A percentile compares a stretch with the other conserved stretches of the same genome.
Conservation (phyloP, 768 basidiomycete genomes). For the Hygrophoropsis aurantiaca region DNA sequence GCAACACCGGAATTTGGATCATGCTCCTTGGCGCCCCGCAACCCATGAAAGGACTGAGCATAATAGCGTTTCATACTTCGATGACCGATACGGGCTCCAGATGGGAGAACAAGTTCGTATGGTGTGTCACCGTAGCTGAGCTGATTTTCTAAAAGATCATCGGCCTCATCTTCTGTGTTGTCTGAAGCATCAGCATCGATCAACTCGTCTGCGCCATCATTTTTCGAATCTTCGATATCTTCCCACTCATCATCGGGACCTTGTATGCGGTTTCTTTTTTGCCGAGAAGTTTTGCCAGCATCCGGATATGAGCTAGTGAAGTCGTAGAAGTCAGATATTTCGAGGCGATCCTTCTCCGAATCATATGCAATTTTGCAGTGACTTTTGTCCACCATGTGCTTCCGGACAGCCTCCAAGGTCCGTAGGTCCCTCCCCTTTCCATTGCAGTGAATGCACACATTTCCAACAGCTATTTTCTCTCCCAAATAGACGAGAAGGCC, state of each 20-base stretch:
- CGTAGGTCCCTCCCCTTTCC: constrained; percentile 80
- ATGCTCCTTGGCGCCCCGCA: constrained; percentile 42
- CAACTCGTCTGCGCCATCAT: constrained; percentile 24
- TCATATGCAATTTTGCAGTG: constrained; percentile 98
- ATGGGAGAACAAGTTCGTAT: constrained; percentile 90
- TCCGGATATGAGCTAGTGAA: constrained; percentile 79
- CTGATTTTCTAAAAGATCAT: constrained; percentile 46
- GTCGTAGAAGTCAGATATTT: constrained; percentile 92
- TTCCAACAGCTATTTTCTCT: constrained; percentile 91
- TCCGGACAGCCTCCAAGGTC: constrained; percentile 82
- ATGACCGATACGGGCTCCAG: constrained; percentile 90
- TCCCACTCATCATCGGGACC: constrained; percentile 40
- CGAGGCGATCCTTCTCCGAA: constrained; percentile 73
- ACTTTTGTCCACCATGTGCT: constrained; percentile 94
- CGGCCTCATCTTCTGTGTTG: constrained; percentile 29
- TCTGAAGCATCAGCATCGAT: constrained; percentile 42
- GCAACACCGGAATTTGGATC: constrained; percentile 75
- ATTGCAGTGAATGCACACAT: constrained; percentile 91
- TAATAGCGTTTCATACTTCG: constrained; percentile 86
- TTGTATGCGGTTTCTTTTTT: constrained; percentile 17
- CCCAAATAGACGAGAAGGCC: constrained; percentile 86
- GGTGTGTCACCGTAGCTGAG: constrained; percentile 78
- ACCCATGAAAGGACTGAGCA: constrained; percentile 69
- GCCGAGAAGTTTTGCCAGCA: constrained; percentile 19
- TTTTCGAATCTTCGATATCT: constrained; percentile 25